These are phyloP conservation scores for Trypanosoma grayi DNA, from an alignment of 208 protist species.

Conservation along the genomic window DNA sequence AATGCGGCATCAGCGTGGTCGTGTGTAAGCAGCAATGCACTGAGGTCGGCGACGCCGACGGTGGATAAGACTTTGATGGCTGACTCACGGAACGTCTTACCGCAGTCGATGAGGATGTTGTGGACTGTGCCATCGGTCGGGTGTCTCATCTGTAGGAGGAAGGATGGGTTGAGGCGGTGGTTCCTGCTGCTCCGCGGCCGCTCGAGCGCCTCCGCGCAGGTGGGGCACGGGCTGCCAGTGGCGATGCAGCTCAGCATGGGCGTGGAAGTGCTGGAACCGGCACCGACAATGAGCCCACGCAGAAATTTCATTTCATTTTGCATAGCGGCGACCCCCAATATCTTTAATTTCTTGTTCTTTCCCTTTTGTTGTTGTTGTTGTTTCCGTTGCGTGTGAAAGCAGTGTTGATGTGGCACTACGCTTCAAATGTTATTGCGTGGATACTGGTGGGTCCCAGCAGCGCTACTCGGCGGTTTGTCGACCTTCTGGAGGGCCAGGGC, in stretches of 20 bases:
- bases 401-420: too few species aligned
- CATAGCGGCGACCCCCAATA: too few species aligned
- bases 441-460: too few species aligned
- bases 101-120: slow-evolving; percentile 68
- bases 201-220: slow-evolving; percentile 34
- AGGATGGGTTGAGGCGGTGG: slow-evolving; percentile 50
- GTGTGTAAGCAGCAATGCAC: slow-evolving; percentile 72
- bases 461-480: too few species aligned
- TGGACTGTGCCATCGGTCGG: slow-evolving; percentile 38
- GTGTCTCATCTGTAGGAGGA: slow-evolving; percentile 55
- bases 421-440: too few species aligned
- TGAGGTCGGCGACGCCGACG: slow-evolving; percentile 38
- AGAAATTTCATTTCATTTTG: slow-evolving; percentile 53
- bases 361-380: too few species aligned
- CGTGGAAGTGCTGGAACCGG: slow-evolving; percentile 55
- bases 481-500: too few species aligned
- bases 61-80: slow-evolving; percentile 47
- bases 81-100: slow-evolving; percentile 72
- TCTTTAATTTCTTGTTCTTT: too few species aligned
- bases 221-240: slow-evolving; percentile 27
- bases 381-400: too few species aligned
- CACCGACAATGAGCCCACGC: slow-evolving; percentile 46
- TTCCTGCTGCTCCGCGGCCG: slow-evolving; percentile 25
- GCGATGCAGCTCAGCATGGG: slow-evolving; percentile 44
- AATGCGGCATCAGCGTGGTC: slow-evolving; percentile 70